Evolutionary conservation across 2,329 filamentous ascomycete species (phyloP), one percentile per base, ranked within the genome.

Genomic region (Ciborinia camelliae): DNA sequence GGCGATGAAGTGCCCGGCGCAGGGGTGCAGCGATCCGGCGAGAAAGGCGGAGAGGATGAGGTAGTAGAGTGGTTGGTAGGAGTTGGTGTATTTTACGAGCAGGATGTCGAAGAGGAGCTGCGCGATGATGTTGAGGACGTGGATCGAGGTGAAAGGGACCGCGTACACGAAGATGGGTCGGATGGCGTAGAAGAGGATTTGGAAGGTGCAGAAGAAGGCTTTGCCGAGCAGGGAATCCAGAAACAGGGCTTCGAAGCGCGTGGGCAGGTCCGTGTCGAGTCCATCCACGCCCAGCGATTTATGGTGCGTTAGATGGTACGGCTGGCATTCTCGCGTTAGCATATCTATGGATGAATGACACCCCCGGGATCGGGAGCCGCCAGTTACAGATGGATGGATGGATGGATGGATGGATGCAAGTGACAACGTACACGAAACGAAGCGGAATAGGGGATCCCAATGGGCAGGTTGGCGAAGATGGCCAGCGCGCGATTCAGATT

Each of bases 131-230:
- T 99, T 99, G 79, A 92, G 79, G 65, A 87, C 82, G 78, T 97
- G 93, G 65, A 97, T 86, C 74, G 84, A 84, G 61, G 94, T 97
- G 76, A 98, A 86, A 45, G 94, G 91, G 6, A 98, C 84, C 72
- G 87, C 86, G 84, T 97, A 97, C 72, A 99, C 85, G 79, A 93
- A 88, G 90, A 98, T 97, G 67, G 95, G 95, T 20, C 95, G 91
- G 59, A 99, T 79, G 73, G 95, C 95, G 81, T 99, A 99, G 84
- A 99, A 99, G 76, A 99, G 85, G 77, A 99, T 97, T 79, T 99
- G 95, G 81, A 97, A 99, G 71, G 95, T 99, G 81, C 90, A 94
- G 84, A 99, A 99, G 82, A 99, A 99, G 70, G 95, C 89, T 80
- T 99, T 99, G 77, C 95, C 95, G 23, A 94, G 86, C 72, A 99